Conservation (phyloP, 2,329 filamentous ascomycete species). For the Ceratocystis cubensis region DNA sequence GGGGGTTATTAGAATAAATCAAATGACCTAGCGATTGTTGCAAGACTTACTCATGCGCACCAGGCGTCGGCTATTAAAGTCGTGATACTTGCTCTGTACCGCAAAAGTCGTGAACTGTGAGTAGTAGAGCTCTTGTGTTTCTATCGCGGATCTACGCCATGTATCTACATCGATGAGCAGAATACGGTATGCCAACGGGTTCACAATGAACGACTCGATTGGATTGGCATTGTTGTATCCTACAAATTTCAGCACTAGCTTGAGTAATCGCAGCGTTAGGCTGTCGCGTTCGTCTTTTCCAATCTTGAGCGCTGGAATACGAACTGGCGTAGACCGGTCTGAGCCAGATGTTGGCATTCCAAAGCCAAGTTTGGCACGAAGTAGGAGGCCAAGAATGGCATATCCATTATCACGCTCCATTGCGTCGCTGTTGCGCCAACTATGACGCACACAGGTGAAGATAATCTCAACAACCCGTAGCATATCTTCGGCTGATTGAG, state of each 20-base stretch:
- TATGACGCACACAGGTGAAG: constrained; percentile 74
- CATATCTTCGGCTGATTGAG: constrained; percentile 56
- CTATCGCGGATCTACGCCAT: constrained; percentile 67
- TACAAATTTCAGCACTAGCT: constrained; percentile 69
- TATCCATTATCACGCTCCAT: constrained; percentile 97
- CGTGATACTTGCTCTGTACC: constrained; percentile 77
- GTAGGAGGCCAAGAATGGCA: constrained; percentile 67
- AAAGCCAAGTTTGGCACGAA: constrained; percentile 66
- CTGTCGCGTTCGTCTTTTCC: constrained; percentile 42
- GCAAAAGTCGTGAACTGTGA: constrained; percentile 82
- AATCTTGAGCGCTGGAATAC: constrained; percentile 30
- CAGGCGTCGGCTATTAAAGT: constrained; percentile 80
- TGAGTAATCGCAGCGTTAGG: constrained; percentile 53
- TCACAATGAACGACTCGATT: constrained; percentile 84
- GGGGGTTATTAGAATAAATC: not conserved
- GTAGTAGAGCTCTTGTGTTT: constrained; percentile 82
- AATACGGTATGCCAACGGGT: constrained; percentile 85
- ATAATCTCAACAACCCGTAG: constrained; percentile 69
- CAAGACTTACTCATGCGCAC: constrained; percentile 68
- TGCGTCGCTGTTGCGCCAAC: constrained; percentile 94
- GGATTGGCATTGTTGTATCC: constrained; percentile 74
- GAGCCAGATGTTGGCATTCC: constrained; percentile 8
- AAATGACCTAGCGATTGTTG: not conserved
- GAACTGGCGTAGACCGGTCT: not conserved
- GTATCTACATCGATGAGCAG: constrained; percentile 86